A percentile compares a stretch with the other conserved stretches of the same genome.
These are phyloP conservation scores for Alnus glutinosa DNA, from an alignment of 306 rosid genomes.

Conservation along the genomic window DNA sequence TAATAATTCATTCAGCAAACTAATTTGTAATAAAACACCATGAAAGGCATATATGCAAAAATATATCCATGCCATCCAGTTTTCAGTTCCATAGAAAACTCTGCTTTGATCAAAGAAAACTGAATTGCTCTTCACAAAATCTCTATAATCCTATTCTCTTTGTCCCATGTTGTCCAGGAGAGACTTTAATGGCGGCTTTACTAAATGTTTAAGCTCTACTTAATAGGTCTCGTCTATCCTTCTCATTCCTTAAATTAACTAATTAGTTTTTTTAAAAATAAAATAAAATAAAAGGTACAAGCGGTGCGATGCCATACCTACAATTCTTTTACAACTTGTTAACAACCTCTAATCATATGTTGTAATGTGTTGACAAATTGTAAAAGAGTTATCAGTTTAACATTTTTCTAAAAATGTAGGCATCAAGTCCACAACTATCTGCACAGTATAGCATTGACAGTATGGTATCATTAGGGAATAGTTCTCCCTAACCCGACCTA, in stretches of 20 bases:
- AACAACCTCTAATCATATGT: neutral
- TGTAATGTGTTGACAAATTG: neutral
- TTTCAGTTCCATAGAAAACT: constrained; percentile 23
- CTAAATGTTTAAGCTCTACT: no score
- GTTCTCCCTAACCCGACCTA: no score
- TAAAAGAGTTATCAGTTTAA: no score
- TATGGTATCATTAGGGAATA: no score
- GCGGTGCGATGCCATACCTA: neutral
- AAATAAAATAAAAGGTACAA: neutral
- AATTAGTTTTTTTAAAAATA: neutral
- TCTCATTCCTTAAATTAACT: neutral
- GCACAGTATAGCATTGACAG: constrained; percentile 11
- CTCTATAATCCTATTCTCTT: neutral
- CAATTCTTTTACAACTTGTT: no score
- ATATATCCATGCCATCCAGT: constrained; percentile 5
- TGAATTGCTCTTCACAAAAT: neutral
- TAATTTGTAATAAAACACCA: neutral
- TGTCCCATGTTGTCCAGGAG: neutral
- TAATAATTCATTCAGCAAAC: neutral
- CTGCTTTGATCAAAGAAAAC: neutral
- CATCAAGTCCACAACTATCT: constrained; percentile 9
- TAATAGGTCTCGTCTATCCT: neutral
- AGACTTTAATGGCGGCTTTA: neutral
- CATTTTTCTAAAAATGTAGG: neutral
- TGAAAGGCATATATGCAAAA: neutral